Evolutionary conservation across 1,284 basidiomycete species (phyloP).

Genomic region (Fomitopsis schrenkii): DNA sequence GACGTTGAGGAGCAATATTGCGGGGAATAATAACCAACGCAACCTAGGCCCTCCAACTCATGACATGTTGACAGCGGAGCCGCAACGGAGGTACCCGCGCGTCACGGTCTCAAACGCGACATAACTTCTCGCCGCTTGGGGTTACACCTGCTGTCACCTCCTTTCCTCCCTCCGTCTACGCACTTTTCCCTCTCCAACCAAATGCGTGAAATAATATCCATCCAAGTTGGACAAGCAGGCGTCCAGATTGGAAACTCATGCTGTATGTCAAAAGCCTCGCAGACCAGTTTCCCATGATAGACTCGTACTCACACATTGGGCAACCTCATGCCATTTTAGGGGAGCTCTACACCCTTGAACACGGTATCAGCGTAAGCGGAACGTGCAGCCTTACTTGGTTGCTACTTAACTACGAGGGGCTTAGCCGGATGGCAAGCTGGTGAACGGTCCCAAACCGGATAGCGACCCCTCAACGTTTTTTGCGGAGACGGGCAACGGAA

Average conservation of each 20-base stretch:
- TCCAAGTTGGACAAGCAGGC: slow-evolving; percentile 95
- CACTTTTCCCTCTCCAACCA: too few species aligned
- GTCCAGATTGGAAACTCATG: slow-evolving; percentile 97
- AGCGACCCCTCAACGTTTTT: slow-evolving; percentile 98
- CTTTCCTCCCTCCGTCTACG: too few species aligned
- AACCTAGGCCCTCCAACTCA: too few species aligned
- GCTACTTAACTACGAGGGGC: slow-evolving; percentile 49
- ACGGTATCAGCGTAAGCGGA: slow-evolving; percentile 85
- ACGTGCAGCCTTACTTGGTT: slow-evolving; percentile 3
- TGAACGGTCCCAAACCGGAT: slow-evolving; percentile 61
- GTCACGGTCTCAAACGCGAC: too few species aligned
- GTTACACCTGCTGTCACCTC: too few species aligned
- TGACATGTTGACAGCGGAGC: too few species aligned
- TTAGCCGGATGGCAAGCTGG: slow-evolving; percentile 64
- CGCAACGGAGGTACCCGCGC: too few species aligned
- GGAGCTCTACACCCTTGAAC: slow-evolving; percentile 94
- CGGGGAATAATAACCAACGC: too few species aligned
- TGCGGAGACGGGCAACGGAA: slow-evolving; percentile 89
- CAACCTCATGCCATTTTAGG: slow-evolving; percentile 29
- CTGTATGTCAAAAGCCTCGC: slow-evolving; percentile 52
- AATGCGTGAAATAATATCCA: slow-evolving; percentile 92
- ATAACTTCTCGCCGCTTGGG: too few species aligned
- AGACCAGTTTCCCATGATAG: too few species aligned
- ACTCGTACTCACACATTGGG: neutral
- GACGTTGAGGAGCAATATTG: too few species aligned